These are phyloP conservation scores for Termitomyces sp. DNA, from an alignment of 768 basidiomycete species.

Conservation along the genomic window DNA sequence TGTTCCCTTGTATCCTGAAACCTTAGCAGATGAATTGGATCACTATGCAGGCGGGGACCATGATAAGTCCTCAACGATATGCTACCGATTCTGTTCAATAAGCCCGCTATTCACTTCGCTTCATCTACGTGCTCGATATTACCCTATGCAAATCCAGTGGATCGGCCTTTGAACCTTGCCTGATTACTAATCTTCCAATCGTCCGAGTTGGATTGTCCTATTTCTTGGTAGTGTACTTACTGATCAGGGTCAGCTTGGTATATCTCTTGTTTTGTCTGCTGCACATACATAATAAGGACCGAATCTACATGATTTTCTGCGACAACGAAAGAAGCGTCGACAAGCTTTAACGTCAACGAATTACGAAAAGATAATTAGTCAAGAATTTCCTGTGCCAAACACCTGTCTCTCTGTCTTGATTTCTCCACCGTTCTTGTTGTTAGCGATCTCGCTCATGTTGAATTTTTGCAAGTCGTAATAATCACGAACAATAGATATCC, in stretches of 20 bases:
- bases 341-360: background rate
- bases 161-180: background rate
- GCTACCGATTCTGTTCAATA: slow-evolving; percentile 1
- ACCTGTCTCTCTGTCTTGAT: slow-evolving; percentile 16
- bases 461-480: slow-evolving; percentile 72
- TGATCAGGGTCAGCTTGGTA: too few relatives aligned
- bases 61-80: background rate
- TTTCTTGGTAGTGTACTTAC: background rate
- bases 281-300: too few relatives aligned
- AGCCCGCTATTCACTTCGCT: background rate
- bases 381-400: background rate
- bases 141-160: background rate
- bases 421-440: slow-evolving; percentile 32
- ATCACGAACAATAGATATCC: slow-evolving; percentile 66
- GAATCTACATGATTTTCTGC: background rate
- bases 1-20: slow-evolving; percentile 5
- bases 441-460: slow-evolving; percentile 73
- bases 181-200: background rate
- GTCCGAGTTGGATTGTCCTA: too few relatives aligned
- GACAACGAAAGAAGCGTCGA: background rate
- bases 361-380: background rate
- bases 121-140: background rate
- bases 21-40: background rate
- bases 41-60: background rate
- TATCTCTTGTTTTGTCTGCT: too few relatives aligned